Evolutionary conservation across 768 basidiomycete species (phyloP), one percentile per base, ranked within the genome.

Genomic region (Phallus indusiatus): DNA sequence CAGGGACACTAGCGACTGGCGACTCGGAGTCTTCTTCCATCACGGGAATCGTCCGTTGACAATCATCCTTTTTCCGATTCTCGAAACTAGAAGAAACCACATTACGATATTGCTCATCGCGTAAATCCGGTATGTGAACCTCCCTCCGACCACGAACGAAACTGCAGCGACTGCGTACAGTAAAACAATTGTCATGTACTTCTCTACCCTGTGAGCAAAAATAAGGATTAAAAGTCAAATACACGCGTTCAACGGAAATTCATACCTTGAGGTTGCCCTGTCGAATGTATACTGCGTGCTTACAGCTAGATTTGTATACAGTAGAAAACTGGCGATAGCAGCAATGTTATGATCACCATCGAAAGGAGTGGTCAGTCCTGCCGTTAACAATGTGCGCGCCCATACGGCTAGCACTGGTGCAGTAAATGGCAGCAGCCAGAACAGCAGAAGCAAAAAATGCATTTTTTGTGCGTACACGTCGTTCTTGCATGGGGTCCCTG

Each of bases 331-430:
- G 8, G 65, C 24, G 2, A 71, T 56, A 17, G 62, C 33, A 12
- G 69, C 47, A 14, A 70, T 61, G 55, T 69, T 67, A 66, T 93
- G 90, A 67, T 94, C 92, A 0, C 88, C 85, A 47, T 84, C 80
- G 69, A 93, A 94, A 1, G 88, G 88, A 5, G 85, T 84, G 8
- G 81, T 85, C 61, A 83, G 79, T 0, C 89, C 88, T 10, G 90
- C 88, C 0, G 88, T 88, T 37, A 81, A 77, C 11, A 95, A 73
- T 42, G 93, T 94, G 53, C 92, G 81, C 1, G 86, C 86, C 94
- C 94, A 97, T 1, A 95, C 92, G 1, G 81, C 85, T 22, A 97
- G 74, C 6, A 87, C 85, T 0, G 90, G 86, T 1, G 83, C 86
- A 6, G 78, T 78, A 57, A 90, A 74, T 1, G 94, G 94, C 0